Percentiles rank a stretch among this genome's conserved stretches.
Evolutionary conservation across 441 rosid species (phyloP).

Genomic region (Adansonia grandidieri): DNA sequence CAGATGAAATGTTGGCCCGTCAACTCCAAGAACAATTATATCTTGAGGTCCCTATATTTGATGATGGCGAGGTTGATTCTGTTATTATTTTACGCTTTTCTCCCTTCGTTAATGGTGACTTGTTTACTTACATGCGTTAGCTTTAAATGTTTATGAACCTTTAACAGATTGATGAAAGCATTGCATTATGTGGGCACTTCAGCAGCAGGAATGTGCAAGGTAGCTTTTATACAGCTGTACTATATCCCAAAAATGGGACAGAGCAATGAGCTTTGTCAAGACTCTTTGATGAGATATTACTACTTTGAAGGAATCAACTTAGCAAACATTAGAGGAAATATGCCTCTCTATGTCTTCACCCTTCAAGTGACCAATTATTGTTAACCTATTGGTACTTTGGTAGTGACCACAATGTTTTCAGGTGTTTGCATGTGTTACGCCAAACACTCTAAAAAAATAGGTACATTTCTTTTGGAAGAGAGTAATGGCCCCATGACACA

Average conservation of each 20-base stretch:
- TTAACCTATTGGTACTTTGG: not conserved
- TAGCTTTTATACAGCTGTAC: slow-evolving; percentile 10
- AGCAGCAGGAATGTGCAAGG: slow-evolving; percentile 56
- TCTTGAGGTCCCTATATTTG: slow-evolving; percentile 47
- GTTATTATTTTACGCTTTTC: slow-evolving; percentile 22
- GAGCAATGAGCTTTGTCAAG: not conserved
- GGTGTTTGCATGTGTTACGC: not conserved
- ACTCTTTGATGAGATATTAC: not conserved
- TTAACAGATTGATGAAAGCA: slow-evolving; percentile 58
- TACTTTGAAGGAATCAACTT: not conserved
- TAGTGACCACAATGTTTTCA: not conserved
- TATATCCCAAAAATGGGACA: not conserved
- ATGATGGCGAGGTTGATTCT: slow-evolving; percentile 52
- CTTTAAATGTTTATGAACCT: slow-evolving; percentile 24
- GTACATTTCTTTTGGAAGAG: too few relatives aligned
- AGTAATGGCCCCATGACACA: too few relatives aligned
- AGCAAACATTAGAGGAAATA: not conserved
- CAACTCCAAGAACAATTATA: slow-evolving; percentile 88
- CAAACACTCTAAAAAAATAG: too few relatives aligned
- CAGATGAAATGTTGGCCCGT: slow-evolving; percentile 86
- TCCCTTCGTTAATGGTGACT: not conserved
- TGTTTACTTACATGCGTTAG: slow-evolving; percentile 27
- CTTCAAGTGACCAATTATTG: not conserved
- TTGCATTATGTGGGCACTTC: slow-evolving; percentile 53
- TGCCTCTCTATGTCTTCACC: not conserved